Percentiles rank a stretch among this genome's conserved stretches.
phyloP scores from a whole-genome alignment of 768 basidiomycete genomes.

The Leucocoprinus sp. region DNA sequence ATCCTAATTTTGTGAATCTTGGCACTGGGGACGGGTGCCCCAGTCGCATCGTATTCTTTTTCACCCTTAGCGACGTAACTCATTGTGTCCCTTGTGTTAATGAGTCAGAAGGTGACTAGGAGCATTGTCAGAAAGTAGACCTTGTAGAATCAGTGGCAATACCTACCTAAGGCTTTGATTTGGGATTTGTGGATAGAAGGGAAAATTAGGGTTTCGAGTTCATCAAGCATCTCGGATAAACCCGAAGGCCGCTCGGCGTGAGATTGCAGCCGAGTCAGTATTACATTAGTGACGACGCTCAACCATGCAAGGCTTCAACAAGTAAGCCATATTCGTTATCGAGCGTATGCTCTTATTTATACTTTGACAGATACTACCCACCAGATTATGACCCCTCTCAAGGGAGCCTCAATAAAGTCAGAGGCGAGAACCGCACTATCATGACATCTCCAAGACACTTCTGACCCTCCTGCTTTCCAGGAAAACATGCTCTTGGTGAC shows the following conservation, averaged over 20 bases:
- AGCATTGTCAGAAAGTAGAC: constrained; percentile 6
- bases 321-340: constrained; percentile 19
- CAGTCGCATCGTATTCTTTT: constrained; percentile 95
- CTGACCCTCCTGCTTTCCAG: constrained; percentile 27
- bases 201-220: constrained; percentile 30
- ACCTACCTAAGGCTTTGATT: constrained; percentile 34
- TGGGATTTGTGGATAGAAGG: constrained; percentile 30
- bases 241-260: constrained; percentile 4
- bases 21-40: constrained; percentile 74
- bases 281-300: background rate
- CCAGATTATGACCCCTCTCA: constrained; percentile 49
- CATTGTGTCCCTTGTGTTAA: constrained; percentile 50
- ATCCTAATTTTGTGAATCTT: constrained; percentile 99
- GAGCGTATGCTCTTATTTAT: constrained; percentile 1
- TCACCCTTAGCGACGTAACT: constrained; percentile 99
- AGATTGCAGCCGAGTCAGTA: background rate
- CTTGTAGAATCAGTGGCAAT: constrained; percentile 5
- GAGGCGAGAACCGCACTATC: constrained; percentile 35
- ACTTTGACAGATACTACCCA: constrained; percentile 35
- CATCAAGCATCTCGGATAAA: background rate
- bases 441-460: background rate
- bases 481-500: constrained; percentile 91
- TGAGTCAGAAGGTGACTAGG: constrained; percentile 80
- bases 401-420: constrained; percentile 62
- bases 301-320: constrained; percentile 42